A percentile compares a stretch with the other conserved stretches of the same genome.
Conservation (phyloP, 148 eudicot species). For the Rhododendron mucronatum region DNA sequence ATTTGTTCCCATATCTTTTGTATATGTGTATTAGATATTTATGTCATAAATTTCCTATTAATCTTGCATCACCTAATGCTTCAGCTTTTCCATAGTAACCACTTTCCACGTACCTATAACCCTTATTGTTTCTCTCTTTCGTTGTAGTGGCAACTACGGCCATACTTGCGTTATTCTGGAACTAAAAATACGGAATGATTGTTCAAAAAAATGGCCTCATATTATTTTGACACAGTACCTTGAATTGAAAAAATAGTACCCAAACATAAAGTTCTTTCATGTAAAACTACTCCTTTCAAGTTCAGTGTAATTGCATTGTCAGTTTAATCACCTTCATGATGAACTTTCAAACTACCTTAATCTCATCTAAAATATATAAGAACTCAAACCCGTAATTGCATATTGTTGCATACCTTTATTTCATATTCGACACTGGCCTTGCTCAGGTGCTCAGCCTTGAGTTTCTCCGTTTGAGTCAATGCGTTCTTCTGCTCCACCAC, state of each 20-base stretch:
- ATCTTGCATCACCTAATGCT: too few species aligned
- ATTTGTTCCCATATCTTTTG: too few species aligned
- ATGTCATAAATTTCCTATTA: too few species aligned
- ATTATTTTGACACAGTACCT: background rate
- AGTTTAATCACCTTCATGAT: background rate
- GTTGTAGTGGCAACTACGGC: too few species aligned
- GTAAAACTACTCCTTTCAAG: too few species aligned
- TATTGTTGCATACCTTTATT: constrained; percentile 5
- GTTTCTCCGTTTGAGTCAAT: constrained; percentile 16
- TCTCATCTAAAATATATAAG: background rate
- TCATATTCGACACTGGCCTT: constrained; percentile 29
- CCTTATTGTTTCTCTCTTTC: too few species aligned
- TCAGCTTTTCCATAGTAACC: too few species aligned
- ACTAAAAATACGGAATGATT: too few species aligned
- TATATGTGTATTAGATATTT: too few species aligned
- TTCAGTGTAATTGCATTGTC: background rate
- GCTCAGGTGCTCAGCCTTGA: constrained; percentile 24
- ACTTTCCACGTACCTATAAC: too few species aligned
- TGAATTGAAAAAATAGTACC: background rate
- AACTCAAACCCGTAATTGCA: background rate
- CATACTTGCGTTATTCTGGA: too few species aligned
- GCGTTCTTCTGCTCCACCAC: constrained; percentile 26
- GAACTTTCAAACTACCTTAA: background rate
- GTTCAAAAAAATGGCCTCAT: too few species aligned
- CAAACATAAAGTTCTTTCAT: background rate